These are phyloP conservation scores for Globisporangium cederbergense DNA, from an alignment of 352 stramenopile genomes.

Conservation along the genomic window DNA sequence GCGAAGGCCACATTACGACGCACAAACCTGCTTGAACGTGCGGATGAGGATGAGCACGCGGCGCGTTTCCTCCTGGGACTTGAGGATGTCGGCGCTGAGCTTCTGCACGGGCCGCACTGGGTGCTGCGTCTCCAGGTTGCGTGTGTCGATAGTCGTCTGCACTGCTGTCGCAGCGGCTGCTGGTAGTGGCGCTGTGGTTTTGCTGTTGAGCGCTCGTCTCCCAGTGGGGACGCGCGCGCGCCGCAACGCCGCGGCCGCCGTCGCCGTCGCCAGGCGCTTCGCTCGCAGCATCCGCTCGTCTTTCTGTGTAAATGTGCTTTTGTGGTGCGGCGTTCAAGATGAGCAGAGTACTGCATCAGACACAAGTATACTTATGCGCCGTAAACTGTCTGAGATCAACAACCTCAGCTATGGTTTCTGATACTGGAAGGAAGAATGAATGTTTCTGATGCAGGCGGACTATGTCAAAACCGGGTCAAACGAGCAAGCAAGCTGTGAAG, in stretches of 20 bases:
- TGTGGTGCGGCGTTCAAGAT: too few relatives aligned
- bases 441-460: too few relatives aligned
- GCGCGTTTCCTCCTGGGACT: constrained; percentile 83
- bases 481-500: too few relatives aligned
- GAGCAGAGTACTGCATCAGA: too few relatives aligned
- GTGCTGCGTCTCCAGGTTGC: constrained; percentile 17
- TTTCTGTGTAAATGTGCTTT: too few relatives aligned
- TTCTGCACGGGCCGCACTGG: constrained; percentile 39
- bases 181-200: neutral
- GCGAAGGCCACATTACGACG: neutral
- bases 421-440: too few relatives aligned
- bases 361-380: too few relatives aligned
- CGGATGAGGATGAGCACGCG: constrained; percentile 81
- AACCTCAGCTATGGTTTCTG: too few relatives aligned
- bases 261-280: neutral
- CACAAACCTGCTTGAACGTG: constrained; percentile 79
- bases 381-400: too few relatives aligned
- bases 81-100: constrained; percentile 73
- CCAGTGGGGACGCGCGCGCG: neutral
- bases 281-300: constrained; percentile 21
- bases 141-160: constrained; percentile 11
- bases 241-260: constrained; percentile 6
- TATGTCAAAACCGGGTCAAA: too few relatives aligned
- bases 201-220: neutral
- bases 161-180: neutral